These are phyloP conservation scores for Erucastrum elatum DNA, from an alignment of 345 rosid species.

Conservation along the genomic window DNA sequence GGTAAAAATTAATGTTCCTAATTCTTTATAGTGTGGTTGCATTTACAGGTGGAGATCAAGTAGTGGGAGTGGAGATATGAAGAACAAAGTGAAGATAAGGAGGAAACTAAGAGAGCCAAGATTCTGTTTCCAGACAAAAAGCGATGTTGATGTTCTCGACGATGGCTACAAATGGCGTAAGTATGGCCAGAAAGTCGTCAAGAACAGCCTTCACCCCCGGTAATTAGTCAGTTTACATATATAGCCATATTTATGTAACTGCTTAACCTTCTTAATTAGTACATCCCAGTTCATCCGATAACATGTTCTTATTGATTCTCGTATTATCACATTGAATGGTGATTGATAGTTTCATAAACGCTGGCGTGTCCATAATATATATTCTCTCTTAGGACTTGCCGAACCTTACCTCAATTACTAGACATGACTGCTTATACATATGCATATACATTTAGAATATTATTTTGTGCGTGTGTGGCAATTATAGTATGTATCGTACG, in stretches of 20 bases:
- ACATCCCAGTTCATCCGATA: not conserved
- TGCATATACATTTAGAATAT: not conserved
- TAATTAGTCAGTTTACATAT: conserved; percentile 22
- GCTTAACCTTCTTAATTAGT: not conserved
- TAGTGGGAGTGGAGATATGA: conserved; percentile 54
- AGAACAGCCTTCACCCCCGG: conserved; percentile 98
- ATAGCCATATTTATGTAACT: not conserved
- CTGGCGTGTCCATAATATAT: conserved; percentile 15
- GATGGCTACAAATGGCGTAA: conserved; percentile 98
- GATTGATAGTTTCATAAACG: conserved; percentile 26
- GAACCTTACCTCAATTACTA: conserved; percentile 27
- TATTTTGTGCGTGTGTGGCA: conserved; percentile 17
- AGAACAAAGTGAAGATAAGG: conserved; percentile 69
- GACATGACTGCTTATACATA: conserved; percentile 23
- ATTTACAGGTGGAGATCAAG: conserved; percentile 73
- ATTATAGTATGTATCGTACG: conserved; percentile 24
- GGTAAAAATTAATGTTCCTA: not conserved
- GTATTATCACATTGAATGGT: conserved; percentile 10
- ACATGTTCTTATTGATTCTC: not conserved
- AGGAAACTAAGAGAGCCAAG: conserved; percentile 97
- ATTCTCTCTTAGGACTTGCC: conserved; percentile 24
- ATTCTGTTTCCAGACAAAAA: conserved; percentile 96
- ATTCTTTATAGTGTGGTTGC: not conserved
- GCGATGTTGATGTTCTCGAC: conserved; percentile 93
- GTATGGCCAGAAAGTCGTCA: conserved; percentile 97